Evolutionary conservation across 2,329 filamentous ascomycete species (phyloP), one percentile per base, ranked within the genome.

Genomic region (Chrysoporthe austroafricana): DNA sequence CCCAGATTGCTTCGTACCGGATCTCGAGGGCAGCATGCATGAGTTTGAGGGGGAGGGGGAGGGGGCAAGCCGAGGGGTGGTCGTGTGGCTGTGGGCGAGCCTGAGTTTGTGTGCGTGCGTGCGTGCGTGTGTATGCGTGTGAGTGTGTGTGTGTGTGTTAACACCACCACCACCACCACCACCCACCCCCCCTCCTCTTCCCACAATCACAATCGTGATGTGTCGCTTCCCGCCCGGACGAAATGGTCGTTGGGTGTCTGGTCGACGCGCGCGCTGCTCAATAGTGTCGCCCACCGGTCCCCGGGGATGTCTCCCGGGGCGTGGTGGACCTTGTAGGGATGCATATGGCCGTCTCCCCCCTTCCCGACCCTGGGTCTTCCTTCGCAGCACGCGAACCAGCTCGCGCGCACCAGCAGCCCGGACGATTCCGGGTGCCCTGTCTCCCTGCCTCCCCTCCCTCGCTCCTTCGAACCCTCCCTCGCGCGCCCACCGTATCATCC

Each of bases 291-390:
- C 60, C 60, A 50, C 60, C 60, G 14, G 32, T 50, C 2, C 34
- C 60, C 43, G 43, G 60, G 60, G 14, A 64, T 16, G 7, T 64
- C 9, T 48, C 54, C 63, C 42, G 36, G 63, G 54, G 18, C 54
- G 42, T 42, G 16, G n/a, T 36, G 32, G 32, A 36, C 26, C 54
- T 36, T 46, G 34, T 26, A 65, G 9, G 63, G 56, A 43, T 60
- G 54, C 63, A 60, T 65, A 43, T 64, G 54, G 9, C n/a, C 21
- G 8, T n/a, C n/a, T n/a, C 21, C 50, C n/a, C 8, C 21, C 32
- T 48, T n/a, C 21, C 46, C n/a, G 46, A 50, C n/a, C 46, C 46
- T 21, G 18, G 46, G 13, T 44, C 44, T 46, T 21, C 32, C 50
- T 32, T 14, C 50, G 6, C 48, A 26, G 50, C 26, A 52, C 21